These are phyloP conservation scores for Nymphaea colorata DNA, from an alignment of 164 flowering plant genomes.

Conservation along the genomic window DNA sequence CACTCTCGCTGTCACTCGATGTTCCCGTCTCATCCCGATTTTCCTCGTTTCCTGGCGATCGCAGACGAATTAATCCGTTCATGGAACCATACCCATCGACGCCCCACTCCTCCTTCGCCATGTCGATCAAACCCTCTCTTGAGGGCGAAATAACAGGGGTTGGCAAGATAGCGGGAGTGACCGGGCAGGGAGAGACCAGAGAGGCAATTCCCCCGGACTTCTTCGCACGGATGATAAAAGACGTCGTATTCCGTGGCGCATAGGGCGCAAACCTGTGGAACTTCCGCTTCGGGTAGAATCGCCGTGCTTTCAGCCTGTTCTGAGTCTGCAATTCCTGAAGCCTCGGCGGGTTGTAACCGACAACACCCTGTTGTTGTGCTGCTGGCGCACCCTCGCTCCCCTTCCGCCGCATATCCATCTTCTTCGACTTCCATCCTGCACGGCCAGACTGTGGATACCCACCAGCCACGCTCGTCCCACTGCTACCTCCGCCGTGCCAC, in stretches of 20 bases:
- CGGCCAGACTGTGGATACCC: constrained; percentile 9
- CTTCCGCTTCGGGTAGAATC: constrained; percentile 41
- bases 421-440: constrained; percentile 72
- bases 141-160: constrained; percentile 85
- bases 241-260: constrained; percentile 82
- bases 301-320: constrained; percentile 57
- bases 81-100: constrained; percentile 97
- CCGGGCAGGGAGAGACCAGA: constrained; percentile 69
- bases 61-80: constrained; percentile 81
- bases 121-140: constrained; percentile 70
- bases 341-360: constrained; percentile 60
- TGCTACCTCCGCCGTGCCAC: constrained; percentile 19
- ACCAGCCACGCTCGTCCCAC: constrained; percentile 12
- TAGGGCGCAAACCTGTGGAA: constrained; percentile 56
- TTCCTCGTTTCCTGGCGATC: constrained; percentile 62
- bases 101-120: constrained; percentile 96
- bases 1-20: constrained; percentile 50
- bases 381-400: constrained; percentile 3
- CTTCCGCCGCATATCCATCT: constrained; percentile 17
- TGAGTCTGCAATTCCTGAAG: constrained; percentile 59
- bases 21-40: constrained; percentile 47
- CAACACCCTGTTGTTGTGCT: constrained; percentile 13
- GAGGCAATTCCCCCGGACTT: constrained; percentile 73
- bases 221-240: constrained; percentile 70
- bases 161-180: constrained; percentile 72